These are phyloP conservation scores for Phoenix roebelenii DNA, from an alignment of 176 grass and related monocot species.

Conservation along the genomic window DNA sequence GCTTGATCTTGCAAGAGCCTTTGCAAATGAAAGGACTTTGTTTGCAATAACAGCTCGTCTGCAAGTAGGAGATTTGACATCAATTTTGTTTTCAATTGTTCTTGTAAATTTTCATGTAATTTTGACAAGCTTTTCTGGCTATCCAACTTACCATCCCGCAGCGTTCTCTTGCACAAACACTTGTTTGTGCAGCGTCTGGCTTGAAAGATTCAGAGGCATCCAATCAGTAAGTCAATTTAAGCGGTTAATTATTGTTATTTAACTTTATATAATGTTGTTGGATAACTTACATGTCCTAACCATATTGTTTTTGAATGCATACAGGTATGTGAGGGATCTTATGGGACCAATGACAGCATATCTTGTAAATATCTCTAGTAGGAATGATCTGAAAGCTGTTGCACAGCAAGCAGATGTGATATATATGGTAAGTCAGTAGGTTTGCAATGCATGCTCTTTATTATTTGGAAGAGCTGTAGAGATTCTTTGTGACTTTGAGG, in stretches of 20 bases:
- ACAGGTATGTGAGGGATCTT: constrained; percentile 87
- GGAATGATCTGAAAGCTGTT: constrained; percentile 84
- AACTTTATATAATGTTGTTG: background rate
- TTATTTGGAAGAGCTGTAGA: no score
- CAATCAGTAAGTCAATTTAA: constrained; percentile 59
- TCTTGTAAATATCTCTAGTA: constrained; percentile 70
- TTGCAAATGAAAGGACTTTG: constrained; percentile 73
- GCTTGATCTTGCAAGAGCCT: constrained; percentile 87
- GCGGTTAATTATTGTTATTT: constrained; percentile 20
- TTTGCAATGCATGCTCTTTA: background rate
- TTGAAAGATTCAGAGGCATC: constrained; percentile 83
- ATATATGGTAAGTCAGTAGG: constrained; percentile 58
- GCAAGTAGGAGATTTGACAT: constrained; percentile 51
- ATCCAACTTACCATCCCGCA: constrained; percentile 16
- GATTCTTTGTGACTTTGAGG: constrained; percentile 5
- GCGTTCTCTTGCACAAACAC: constrained; percentile 96
- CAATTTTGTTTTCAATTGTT: constrained; percentile 12
- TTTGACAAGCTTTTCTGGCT: constrained; percentile 19
- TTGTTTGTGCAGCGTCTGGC: constrained; percentile 79
- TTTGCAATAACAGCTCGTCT: constrained; percentile 78
- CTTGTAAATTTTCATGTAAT: constrained; percentile 12
- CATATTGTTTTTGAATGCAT: constrained; percentile 16
- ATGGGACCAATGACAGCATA: constrained; percentile 78
- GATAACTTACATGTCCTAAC: constrained; percentile 10
- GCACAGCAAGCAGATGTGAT: constrained; percentile 75